These are phyloP conservation scores for Diaporthe citriasiana DNA, from an alignment of 2,329 filamentous ascomycete genomes.

Conservation along the genomic window DNA sequence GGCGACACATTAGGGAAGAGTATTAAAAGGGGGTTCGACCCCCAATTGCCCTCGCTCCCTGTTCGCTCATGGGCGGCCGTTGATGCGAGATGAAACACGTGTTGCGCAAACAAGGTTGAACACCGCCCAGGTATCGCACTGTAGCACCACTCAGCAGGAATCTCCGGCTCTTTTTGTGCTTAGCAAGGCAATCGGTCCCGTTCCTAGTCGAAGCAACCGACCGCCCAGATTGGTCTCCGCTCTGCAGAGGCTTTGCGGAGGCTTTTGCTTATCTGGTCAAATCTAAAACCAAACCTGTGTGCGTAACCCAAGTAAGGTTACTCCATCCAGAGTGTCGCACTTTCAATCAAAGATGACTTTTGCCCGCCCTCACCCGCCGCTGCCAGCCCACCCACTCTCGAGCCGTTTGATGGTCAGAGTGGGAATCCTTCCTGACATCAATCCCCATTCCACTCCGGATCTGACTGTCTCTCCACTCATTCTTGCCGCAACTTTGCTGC, in stretches of 20 bases:
- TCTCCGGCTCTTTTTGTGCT: conserved; percentile 34
- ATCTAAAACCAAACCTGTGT: conserved; percentile 16
- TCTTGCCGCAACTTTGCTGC: neutral
- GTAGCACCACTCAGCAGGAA: conserved; percentile 29
- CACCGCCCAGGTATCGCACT: conserved; percentile 34
- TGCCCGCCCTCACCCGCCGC: conserved; percentile 21
- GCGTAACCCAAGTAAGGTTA: conserved; percentile 11
- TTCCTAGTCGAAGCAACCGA: conserved; percentile 12
- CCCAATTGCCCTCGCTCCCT: conserved; percentile 4
- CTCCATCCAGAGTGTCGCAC: conserved; percentile 26
- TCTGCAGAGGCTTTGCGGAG: conserved; percentile 31
- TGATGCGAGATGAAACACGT: conserved; percentile 42
- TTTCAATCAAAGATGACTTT: conserved; percentile 25
- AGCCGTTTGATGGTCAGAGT: conserved; percentile 7
- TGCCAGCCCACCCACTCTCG: conserved; percentile 5
- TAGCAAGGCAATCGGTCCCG: conserved; percentile 20
- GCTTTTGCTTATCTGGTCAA: conserved; percentile 31
- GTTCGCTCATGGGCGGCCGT: conserved; percentile 7
- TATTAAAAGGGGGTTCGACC: conserved; percentile 20
- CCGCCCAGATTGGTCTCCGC: conserved; percentile 35
- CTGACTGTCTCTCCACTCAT: conserved; percentile 34
- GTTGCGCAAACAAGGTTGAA: conserved; percentile 42
- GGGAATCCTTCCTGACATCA: conserved; percentile 12
- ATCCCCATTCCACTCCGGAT: conserved; percentile 12
- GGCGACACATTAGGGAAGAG: conserved; percentile 29